Evolutionary conservation across 2,329 filamentous ascomycete genomes (phyloP), one percentile per base, ranked within the genome.

Genomic region (Arthrocladium fulminans): DNA sequence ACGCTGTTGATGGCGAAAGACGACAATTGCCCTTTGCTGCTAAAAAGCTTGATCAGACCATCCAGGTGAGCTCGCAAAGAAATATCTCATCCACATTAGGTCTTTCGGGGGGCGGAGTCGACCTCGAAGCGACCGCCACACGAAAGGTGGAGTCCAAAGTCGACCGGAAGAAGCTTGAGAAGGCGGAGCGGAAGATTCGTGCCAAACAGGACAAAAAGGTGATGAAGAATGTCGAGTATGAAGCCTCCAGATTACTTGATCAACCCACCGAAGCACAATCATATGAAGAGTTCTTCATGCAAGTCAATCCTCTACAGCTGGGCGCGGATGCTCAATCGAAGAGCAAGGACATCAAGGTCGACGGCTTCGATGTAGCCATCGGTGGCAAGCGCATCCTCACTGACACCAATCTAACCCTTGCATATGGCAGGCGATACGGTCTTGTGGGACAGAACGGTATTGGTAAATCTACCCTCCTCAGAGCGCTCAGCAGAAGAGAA

Each of bases 261-360:
- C 80, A 87, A 67, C 77, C 87, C 3, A 84, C 90, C 60, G 79
- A 83, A 60, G 74, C 89, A 10, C 84, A 95, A 74, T 94, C 88
- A 34, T 98, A 98, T 65, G 92, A 98, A 69, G 92, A 98, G 66
- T 97, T 98, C 71, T 98, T 94, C 78, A 97, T 98, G 92, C 84
- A 88, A 47, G 92, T 98, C 73, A 98, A 98, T 67, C 92, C 92
- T 52, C 77, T 98, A 54, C 90, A 97, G 65, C 62, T 97, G 52
- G 90, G 88, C 47, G 71, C 75, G 19, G 81, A 76, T 56, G 67
- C 78, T 49, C 67, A 82, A 51, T 77, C 82, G 25, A 98, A 97
- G 81, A 95, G 89, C 68, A 98, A 98, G 75, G 92, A 98, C 65
- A 89, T 98, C 75, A 98, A 97, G 73, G 74, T 98, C 58, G 92